Evolutionary conservation across 2,329 filamentous ascomycete species (phyloP).

Genomic region (Claviceps lovelessii): DNA sequence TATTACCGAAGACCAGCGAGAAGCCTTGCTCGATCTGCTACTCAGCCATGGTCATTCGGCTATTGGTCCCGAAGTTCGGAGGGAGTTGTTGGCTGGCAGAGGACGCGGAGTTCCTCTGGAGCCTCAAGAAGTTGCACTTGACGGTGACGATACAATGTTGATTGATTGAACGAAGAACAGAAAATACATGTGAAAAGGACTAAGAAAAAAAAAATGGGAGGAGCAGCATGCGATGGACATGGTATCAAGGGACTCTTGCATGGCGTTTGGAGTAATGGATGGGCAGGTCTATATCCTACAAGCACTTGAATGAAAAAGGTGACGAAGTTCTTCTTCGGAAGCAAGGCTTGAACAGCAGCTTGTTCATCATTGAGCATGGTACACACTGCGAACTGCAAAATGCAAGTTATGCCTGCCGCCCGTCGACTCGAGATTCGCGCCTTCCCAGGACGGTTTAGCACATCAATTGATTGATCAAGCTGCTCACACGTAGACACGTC

Average conservation of each 20-base stretch:
- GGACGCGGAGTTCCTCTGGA: conserved; percentile 62
- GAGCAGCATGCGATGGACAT: conserved; percentile 1
- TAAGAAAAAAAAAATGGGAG: neutral
- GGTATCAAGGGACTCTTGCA: conserved; percentile 7
- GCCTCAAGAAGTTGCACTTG: conserved; percentile 36
- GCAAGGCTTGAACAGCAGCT: neutral
- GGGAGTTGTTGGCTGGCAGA: conserved; percentile 76
- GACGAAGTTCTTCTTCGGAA: neutral
- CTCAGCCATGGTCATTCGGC: conserved; percentile 71
- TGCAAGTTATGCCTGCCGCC: neutral
- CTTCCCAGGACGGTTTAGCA: neutral
- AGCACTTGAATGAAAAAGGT: neutral
- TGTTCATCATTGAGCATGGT: neutral
- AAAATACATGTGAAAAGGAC: too few relatives aligned
- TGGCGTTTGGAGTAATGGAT: conserved; percentile 10
- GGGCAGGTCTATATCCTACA: neutral
- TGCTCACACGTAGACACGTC: neutral
- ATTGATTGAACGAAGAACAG: conserved; percentile 33
- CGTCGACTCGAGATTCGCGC: neutral
- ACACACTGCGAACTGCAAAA: neutral
- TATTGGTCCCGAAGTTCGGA: conserved; percentile 81
- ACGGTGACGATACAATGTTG: conserved; percentile 88
- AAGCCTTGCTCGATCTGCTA: conserved; percentile 77
- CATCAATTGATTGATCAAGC: neutral
- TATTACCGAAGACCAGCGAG: conserved; percentile 87